Percentiles rank a stretch among this genome's conserved stretches.
Conservation (phyloP, 2,329 filamentous ascomycete species). For the Ceratocystis cubensis region DNA sequence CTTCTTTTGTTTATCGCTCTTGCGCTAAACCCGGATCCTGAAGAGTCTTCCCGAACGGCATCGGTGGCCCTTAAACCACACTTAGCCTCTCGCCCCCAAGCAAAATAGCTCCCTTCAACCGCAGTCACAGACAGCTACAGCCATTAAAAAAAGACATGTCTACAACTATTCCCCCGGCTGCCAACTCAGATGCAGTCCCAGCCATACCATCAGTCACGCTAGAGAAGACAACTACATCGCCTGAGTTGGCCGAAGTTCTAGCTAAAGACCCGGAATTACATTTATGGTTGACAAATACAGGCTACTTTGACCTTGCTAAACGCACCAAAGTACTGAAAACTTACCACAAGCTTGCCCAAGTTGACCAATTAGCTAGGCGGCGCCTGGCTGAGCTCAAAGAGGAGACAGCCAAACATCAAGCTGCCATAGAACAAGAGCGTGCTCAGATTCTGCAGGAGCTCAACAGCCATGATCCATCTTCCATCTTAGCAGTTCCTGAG, state of each 20-base stretch:
- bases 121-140: too few relatives aligned
- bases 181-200: neutral
- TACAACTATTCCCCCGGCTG: neutral
- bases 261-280: constrained; percentile 22
- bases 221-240: neutral
- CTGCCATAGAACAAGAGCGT: constrained; percentile 23
- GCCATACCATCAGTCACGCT: neutral
- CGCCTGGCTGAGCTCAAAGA: constrained; percentile 23
- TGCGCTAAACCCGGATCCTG: too few relatives aligned
- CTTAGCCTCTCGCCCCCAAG: too few relatives aligned
- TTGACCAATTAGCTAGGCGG: constrained; percentile 22
- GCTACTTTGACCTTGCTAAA: constrained; percentile 23
- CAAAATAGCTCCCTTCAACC: too few relatives aligned
- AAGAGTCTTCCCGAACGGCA: too few relatives aligned
- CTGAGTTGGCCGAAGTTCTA: neutral
- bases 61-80: too few relatives aligned
- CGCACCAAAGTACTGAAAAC: constrained; percentile 21
- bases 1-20: too few relatives aligned
- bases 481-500: neutral
- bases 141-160: neutral
- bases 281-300: constrained; percentile 25
- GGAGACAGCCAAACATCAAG: constrained; percentile 10
- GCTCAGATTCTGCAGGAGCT: constrained; percentile 23
- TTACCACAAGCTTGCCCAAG: constrained; percentile 22
- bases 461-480: neutral